Evolutionary conservation across 768 basidiomycete genomes (phyloP).

Genomic region (Clavaria fumosa): DNA sequence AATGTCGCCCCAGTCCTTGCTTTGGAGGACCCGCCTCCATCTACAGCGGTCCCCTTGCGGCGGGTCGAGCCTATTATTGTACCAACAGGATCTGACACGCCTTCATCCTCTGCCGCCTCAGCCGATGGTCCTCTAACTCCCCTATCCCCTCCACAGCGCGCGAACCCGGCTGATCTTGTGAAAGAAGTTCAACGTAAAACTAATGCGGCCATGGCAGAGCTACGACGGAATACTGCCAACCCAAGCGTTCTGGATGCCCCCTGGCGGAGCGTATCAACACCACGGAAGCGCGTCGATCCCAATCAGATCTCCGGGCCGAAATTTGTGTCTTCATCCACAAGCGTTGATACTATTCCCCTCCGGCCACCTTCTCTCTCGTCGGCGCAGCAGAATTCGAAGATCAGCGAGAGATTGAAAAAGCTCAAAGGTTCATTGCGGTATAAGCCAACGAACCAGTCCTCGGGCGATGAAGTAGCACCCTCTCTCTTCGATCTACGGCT

Average conservation of each 20-base stretch:
- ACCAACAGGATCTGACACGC: no score
- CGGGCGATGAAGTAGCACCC: conserved; percentile 34
- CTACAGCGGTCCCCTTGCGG: not conserved
- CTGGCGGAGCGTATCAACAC: conserved; percentile 22
- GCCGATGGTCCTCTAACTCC: conserved; percentile 23
- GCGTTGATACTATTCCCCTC: conserved; percentile 51
- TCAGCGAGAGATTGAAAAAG: conserved; percentile 61
- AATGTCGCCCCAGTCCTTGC: not conserved
- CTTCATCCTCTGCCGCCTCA: conserved; percentile 16
- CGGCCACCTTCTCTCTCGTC: conserved; percentile 35
- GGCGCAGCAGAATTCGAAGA: conserved; percentile 34
- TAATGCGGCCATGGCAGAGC: conserved; percentile 47
- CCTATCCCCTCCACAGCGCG: conserved; percentile 26
- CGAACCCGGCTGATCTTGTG: conserved; percentile 41
- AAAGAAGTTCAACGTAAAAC: conserved; percentile 53
- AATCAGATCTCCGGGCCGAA: conserved; percentile 52
- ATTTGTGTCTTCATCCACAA: conserved; percentile 50
- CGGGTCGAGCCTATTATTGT: no score
- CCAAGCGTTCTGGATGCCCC: conserved; percentile 24
- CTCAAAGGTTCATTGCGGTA: conserved; percentile 53
- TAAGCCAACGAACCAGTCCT: conserved; percentile 24
- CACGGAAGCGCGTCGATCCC: conserved; percentile 44
- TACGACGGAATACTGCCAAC: conserved; percentile 35
- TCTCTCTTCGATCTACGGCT: conserved; percentile 28
- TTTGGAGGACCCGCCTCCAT: not conserved